Percentiles rank a stretch among this genome's conserved stretches.
These are phyloP conservation scores for Coniochaeta hoffmannii DNA, from an alignment of 2,329 filamentous ascomycete genomes.

Conservation along the genomic window DNA sequence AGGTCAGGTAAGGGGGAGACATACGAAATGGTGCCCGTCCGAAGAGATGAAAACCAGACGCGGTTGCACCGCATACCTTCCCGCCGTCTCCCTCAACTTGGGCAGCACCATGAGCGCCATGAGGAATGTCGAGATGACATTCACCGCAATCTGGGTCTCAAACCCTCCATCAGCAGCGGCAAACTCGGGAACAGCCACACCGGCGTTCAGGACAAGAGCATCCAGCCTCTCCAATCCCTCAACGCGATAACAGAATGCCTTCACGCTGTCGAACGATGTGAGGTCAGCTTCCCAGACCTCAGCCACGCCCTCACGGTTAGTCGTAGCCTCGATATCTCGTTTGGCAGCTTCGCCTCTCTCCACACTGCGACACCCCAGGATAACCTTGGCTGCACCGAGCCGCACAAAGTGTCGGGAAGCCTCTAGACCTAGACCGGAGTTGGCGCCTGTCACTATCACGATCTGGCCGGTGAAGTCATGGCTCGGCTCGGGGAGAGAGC, in stretches of 20 bases:
- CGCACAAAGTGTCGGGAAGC: conserved; percentile 27
- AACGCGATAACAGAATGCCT: conserved; percentile 27
- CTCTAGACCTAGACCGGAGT: conserved; percentile 29
- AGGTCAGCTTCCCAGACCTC: conserved; percentile 46
- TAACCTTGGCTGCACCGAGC: conserved; percentile 27
- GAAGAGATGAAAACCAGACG: conserved; percentile 32
- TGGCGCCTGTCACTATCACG: conserved; percentile 30
- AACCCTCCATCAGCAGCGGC: conserved; percentile 31
- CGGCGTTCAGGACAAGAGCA: conserved; percentile 34
- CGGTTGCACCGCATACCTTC: conserved; percentile 23
- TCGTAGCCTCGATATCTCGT: conserved; percentile 23
- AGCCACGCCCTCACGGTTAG: conserved; percentile 18
- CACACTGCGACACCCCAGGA: conserved; percentile 28
- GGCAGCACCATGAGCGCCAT: conserved; percentile 36
- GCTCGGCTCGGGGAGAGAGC: conserved; percentile 12
- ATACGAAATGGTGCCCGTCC: conserved; percentile 24
- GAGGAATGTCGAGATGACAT: conserved; percentile 38
- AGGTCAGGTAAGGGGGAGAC: background rate
- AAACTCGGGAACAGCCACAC: conserved; percentile 14
- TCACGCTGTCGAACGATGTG: conserved; percentile 35
- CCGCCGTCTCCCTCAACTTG: conserved; percentile 27
- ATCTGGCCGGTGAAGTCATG: conserved; percentile 14
- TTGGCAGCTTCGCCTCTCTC: conserved; percentile 30
- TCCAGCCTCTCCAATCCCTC: conserved; percentile 31
- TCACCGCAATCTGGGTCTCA: conserved; percentile 31